These are phyloP conservation scores for Coleophoma eucalyptorum DNA, from an alignment of 2,329 filamentous ascomycete genomes.

Conservation along the genomic window DNA sequence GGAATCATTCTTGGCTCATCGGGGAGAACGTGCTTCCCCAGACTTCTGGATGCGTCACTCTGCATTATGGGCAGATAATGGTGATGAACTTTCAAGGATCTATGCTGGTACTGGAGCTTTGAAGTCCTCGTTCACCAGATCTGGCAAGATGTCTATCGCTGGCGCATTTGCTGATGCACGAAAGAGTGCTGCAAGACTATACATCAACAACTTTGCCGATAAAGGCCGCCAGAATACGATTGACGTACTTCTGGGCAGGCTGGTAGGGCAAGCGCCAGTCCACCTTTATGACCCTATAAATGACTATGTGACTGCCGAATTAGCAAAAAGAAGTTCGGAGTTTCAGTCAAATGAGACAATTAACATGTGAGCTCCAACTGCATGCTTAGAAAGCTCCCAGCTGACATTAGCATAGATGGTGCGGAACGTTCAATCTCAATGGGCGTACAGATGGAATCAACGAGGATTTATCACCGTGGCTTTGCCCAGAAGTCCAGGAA, in stretches of 20 bases:
- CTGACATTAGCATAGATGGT: conserved; percentile 33
- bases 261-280: conserved; percentile 80
- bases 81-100: conserved; percentile 88
- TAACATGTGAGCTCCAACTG: conserved; percentile 45
- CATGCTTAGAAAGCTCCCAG: neutral
- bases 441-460: conserved; percentile 75
- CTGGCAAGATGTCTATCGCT: conserved; percentile 92
- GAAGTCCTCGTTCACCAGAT: conserved; percentile 90
- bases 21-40: conserved; percentile 61
- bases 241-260: conserved; percentile 81
- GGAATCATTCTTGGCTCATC: conserved; percentile 76
- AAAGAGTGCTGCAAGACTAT: conserved; percentile 89
- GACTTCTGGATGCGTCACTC: conserved; percentile 94
- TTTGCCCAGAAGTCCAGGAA: conserved; percentile 63
- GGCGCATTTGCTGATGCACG: conserved; percentile 92
- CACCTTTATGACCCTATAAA: conserved; percentile 92
- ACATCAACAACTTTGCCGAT: conserved; percentile 97
- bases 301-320: conserved; percentile 78
- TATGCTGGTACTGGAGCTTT: conserved; percentile 95
- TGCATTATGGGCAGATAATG: conserved; percentile 95
- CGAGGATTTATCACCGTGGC: conserved; percentile 80
- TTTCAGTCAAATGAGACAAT: conserved; percentile 74
- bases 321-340: conserved; percentile 63
- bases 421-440: conserved; percentile 94
- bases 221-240: conserved; percentile 92